A percentile compares a stretch with the other conserved stretches of the same genome.
Conservation (phyloP, 2,329 filamentous ascomycete species). For the Mycosphaerella arachidis region DNA sequence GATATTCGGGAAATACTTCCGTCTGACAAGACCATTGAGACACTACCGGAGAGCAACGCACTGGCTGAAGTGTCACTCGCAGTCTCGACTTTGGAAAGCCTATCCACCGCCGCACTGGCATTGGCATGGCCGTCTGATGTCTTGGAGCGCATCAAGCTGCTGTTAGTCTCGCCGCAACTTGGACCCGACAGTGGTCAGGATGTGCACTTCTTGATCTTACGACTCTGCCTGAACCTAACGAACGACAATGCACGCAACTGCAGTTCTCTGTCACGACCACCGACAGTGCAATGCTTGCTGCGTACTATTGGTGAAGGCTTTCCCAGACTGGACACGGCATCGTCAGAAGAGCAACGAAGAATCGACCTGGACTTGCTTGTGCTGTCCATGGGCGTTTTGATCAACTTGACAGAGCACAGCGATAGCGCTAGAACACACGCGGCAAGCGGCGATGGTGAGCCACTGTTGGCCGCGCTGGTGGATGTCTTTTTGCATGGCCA, state of each 20-base stretch:
- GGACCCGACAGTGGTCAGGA: slow-evolving; percentile 13
- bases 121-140: slow-evolving; percentile 24
- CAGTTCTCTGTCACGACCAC: slow-evolving; percentile 56
- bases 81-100: slow-evolving; percentile 38
- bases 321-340: slow-evolving; percentile 11
- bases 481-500: slow-evolving; percentile 29
- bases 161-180: slow-evolving; percentile 17
- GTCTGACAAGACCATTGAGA: slow-evolving; percentile 9
- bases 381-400: slow-evolving; percentile 73
- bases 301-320: slow-evolving; percentile 27
- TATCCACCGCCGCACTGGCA: slow-evolving; percentile 24
- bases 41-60: slow-evolving; percentile 25
- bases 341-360: slow-evolving; percentile 51
- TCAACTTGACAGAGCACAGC: slow-evolving; percentile 82
- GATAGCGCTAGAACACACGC: slow-evolving; percentile 45
- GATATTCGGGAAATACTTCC: slow-evolving; percentile 18
- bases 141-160: slow-evolving; percentile 14
- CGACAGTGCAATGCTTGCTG: slow-evolving; percentile 44
- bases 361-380: slow-evolving; percentile 64
- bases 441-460: slow-evolving; percentile 7
- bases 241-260: slow-evolving; percentile 73
- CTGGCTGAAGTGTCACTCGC: slow-evolving; percentile 45
- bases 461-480: slow-evolving; percentile 23
- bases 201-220: slow-evolving; percentile 49
- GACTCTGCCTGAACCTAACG: slow-evolving; percentile 77